Conservation (phyloP, 139 green algal genomes). For the Chlorella vulgaris region DNA sequence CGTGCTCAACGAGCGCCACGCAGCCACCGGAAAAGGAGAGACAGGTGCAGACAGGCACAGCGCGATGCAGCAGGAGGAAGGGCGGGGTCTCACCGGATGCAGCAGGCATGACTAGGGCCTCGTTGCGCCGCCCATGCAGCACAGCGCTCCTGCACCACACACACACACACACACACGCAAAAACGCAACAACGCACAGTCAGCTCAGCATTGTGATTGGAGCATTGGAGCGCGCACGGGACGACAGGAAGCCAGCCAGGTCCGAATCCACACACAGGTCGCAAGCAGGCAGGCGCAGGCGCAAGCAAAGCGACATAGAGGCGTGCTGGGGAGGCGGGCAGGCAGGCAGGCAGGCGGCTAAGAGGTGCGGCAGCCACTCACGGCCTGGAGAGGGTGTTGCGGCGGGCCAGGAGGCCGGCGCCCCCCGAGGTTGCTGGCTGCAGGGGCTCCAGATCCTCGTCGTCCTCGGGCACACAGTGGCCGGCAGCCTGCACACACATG, state of each 20-base stretch:
- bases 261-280: not conserved
- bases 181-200: not conserved
- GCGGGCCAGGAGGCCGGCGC: not conserved
- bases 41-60: no score
- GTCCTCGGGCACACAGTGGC: slow-evolving; percentile 31
- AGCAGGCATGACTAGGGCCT: slow-evolving; percentile 18
- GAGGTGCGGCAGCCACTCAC: no score
- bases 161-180: not conserved
- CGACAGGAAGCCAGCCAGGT: not conserved
- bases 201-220: not conserved
- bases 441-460: not conserved
- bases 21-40: no score
- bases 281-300: not conserved
- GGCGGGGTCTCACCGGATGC: no score
- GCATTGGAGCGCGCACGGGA: not conserved
- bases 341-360: no score
- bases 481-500: not conserved
- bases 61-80: no score
- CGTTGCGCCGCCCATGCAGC: slow-evolving; percentile 21
- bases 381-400: not conserved
- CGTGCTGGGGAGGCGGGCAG: no score
- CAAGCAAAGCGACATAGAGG: no score
- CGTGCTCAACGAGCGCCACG: no score
- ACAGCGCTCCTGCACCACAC: not conserved
- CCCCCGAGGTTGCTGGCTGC: not conserved